phyloP scores from a whole-genome alignment of 139 green algal genomes.

The Tetraselmis chui region DNA sequence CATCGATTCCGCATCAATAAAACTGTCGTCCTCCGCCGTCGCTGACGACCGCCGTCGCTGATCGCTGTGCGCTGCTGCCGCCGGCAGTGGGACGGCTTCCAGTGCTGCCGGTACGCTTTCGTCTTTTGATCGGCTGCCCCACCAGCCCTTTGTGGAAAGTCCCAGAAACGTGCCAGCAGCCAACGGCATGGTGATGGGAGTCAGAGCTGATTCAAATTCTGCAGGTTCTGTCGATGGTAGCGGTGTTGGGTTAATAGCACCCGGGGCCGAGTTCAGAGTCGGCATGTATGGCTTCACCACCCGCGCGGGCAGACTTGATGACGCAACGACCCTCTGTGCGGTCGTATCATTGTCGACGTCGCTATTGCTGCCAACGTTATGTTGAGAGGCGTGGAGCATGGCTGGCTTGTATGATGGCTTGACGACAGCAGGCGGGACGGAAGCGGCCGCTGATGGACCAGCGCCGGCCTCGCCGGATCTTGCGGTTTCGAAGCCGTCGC shows the following conservation, averaged over 20 bases:
- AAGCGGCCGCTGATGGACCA: neutral
- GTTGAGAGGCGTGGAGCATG: neutral
- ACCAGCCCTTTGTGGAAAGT: neutral
- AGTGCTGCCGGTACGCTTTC: too few relatives aligned
- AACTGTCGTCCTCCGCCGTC: neutral
- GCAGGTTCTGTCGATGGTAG: neutral
- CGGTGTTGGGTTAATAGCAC: neutral
- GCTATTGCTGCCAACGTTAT: neutral
- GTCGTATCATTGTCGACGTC: neutral
- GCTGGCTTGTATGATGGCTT: neutral
- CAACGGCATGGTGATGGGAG: neutral
- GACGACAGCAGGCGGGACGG: neutral
- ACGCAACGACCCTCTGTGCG: neutral
- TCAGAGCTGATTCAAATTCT: neutral
- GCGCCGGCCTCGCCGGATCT: neutral
- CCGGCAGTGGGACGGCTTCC: too few relatives aligned
- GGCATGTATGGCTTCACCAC: neutral
- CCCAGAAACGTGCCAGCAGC: neutral
- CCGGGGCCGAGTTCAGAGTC: neutral
- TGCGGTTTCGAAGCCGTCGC: neutral
- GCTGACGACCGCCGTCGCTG: neutral
- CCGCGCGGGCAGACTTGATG: neutral
- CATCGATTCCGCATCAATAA: neutral
- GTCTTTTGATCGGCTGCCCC: too few relatives aligned
- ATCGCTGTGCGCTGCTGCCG: neutral